Evolutionary conservation across 495 filamentous ascomycete species (phyloP).

Genomic region (Xylona heveae): DNA sequence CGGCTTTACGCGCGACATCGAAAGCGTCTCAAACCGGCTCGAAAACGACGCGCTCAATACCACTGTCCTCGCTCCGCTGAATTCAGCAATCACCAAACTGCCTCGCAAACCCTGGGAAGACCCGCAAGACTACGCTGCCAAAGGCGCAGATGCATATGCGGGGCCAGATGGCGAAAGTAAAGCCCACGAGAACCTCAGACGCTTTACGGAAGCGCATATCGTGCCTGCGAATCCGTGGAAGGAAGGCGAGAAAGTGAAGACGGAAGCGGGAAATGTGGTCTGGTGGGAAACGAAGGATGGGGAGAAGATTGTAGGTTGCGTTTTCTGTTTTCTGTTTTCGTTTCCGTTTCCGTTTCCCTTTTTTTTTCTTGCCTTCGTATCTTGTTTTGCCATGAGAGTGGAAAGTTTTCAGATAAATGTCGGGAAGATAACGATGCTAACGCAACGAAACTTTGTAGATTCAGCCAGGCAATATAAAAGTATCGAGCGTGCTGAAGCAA

Average conservation of each 20-base stretch:
- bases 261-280: slow-evolving; percentile 46
- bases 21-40: slow-evolving; percentile 44
- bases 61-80: slow-evolving; percentile 76
- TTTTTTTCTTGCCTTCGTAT: neutral
- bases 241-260: slow-evolving; percentile 48
- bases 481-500: slow-evolving; percentile 42
- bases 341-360: no score
- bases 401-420: slow-evolving; percentile 3
- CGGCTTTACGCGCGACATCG: slow-evolving; percentile 64
- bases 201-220: slow-evolving; percentile 78
- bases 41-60: slow-evolving; percentile 49
- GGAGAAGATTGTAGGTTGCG: slow-evolving; percentile 44
- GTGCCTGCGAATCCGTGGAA: slow-evolving; percentile 60
- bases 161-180: slow-evolving; percentile 60
- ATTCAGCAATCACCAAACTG: slow-evolving; percentile 55
- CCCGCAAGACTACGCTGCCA: slow-evolving; percentile 48
- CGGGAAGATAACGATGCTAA: no score
- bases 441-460: slow-evolving; percentile 31
- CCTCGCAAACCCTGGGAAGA: slow-evolving; percentile 93
- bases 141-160: slow-evolving; percentile 63
- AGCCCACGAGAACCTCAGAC: slow-evolving; percentile 54
- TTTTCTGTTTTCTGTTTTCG: no score
- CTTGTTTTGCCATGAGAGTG: slow-evolving; percentile 1
- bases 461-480: slow-evolving; percentile 56
- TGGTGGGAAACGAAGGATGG: slow-evolving; percentile 69